A percentile compares a stretch with the other conserved stretches of the same genome.
phyloP scores from a whole-genome alignment of 2,329 filamentous ascomycete genomes.

The Beauveria asiatica region DNA sequence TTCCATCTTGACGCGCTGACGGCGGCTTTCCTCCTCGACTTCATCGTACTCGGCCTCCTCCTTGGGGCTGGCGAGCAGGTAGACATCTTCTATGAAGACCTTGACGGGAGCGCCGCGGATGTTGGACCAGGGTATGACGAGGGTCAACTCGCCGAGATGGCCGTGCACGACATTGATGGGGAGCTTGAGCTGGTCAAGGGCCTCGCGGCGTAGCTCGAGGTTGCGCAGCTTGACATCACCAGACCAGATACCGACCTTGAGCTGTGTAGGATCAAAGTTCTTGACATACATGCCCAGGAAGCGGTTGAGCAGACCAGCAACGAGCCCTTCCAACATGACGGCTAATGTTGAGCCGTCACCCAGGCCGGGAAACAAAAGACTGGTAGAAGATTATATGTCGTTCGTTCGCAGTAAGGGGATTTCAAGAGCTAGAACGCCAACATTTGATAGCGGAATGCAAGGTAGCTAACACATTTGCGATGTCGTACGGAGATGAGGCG shows the following conservation, averaged over 20 bases:
- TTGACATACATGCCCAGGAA: constrained; percentile 99
- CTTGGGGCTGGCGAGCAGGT: constrained; percentile 86
- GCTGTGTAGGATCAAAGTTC: constrained; percentile 95
- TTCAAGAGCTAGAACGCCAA: background rate
- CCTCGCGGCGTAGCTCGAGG: constrained; percentile 86
- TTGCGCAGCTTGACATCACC: constrained; percentile 94
- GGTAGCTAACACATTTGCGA: constrained; percentile 1
- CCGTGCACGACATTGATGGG: constrained; percentile 95
- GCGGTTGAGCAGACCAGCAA: constrained; percentile 94
- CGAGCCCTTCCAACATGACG: constrained; percentile 92
- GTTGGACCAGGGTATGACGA: constrained; percentile 97
- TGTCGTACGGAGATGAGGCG: background rate
- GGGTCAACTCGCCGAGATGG: constrained; percentile 82
- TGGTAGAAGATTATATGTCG: background rate
- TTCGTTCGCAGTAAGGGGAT: background rate
- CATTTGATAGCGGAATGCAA: background rate
- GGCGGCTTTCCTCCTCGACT: constrained; percentile 80
- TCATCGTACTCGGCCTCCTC: constrained; percentile 91
- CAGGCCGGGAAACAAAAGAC: constrained; percentile 47
- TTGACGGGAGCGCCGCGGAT: constrained; percentile 88
- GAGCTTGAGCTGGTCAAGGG: constrained; percentile 91
- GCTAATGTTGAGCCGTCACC: constrained; percentile 56
- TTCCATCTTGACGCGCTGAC: constrained; percentile 94
- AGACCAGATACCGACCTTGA: constrained; percentile 98
- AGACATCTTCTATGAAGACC: constrained; percentile 94